Conservation (phyloP, 371 early-diverging fungal species). For the Actinomucor elegans region DNA sequence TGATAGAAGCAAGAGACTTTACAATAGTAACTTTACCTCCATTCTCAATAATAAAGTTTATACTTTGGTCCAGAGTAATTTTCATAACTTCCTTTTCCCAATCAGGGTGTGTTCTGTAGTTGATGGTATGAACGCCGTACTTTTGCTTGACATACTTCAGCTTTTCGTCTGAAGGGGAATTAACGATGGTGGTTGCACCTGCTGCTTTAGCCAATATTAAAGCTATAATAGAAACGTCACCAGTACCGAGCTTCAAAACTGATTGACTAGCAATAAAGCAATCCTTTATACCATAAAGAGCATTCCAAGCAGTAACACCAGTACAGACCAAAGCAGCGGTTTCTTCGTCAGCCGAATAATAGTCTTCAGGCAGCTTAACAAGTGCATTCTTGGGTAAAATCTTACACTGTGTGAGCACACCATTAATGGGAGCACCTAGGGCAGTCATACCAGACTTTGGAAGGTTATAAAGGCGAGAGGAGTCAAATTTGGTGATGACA, state of each 20-base stretch:
- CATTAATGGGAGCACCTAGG: slow-evolving; percentile 1
- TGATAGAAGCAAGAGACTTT: slow-evolving; percentile 4
- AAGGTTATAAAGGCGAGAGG: slow-evolving; percentile 6
- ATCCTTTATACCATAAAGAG: slow-evolving; percentile 3
- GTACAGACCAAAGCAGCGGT: slow-evolving; percentile 23
- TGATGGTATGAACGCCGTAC: slow-evolving; percentile 16
- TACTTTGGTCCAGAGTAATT: slow-evolving; percentile 8
- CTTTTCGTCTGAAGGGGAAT: slow-evolving; percentile 24
- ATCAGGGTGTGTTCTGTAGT: slow-evolving; percentile 18
- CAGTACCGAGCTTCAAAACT: slow-evolving; percentile 17
- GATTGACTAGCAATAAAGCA: slow-evolving; percentile 18
- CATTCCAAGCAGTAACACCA: slow-evolving; percentile 15
- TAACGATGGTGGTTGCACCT: slow-evolving; percentile 21
- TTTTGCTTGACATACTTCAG: slow-evolving; percentile 15
- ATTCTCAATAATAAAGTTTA: slow-evolving; percentile 17
- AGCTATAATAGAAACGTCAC: slow-evolving; percentile 16
- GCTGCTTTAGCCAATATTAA: slow-evolving; percentile 21
- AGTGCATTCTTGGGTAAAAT: slow-evolving; percentile 3
- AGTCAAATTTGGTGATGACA: slow-evolving; percentile 15
- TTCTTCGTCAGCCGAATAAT: slow-evolving; percentile 12
- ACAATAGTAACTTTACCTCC: slow-evolving; percentile 18
- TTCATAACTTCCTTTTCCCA: slow-evolving; percentile 21
- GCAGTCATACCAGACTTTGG: not conserved
- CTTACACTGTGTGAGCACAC: slow-evolving; percentile 13
- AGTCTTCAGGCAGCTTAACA: slow-evolving; percentile 15